Evolutionary conservation across 345 rosid species (phyloP).

Genomic region (Populus alba): DNA sequence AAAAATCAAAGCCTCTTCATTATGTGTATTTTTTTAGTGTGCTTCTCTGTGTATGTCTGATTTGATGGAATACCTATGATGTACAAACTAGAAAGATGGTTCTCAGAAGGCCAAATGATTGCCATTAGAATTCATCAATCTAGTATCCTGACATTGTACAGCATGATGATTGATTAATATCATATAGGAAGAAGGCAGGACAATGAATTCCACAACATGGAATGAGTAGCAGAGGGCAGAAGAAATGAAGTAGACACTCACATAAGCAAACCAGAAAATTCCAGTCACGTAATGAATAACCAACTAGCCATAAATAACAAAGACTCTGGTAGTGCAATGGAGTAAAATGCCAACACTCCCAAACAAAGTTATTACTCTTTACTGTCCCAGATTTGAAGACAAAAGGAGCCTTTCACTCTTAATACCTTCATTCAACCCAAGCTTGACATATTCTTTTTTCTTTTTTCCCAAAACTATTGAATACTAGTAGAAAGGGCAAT

Average conservation of each 20-base stretch:
- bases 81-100: no score
- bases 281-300: no score
- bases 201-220: neutral
- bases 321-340: no score
- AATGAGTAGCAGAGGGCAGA: neutral
- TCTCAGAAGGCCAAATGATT: no score
- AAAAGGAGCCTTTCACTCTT: neutral
- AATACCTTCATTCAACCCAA: neutral
- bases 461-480: neutral
- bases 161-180: neutral
- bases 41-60: no score
- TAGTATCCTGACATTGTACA: neutral
- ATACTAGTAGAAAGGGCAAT: neutral
- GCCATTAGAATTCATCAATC: neutral
- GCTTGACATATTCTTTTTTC: neutral
- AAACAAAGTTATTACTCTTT: neutral
- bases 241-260: no score
- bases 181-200: no score
- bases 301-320: no score
- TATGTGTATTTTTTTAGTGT: no score
- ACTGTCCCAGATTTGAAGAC: neutral
- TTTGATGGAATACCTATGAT: no score
- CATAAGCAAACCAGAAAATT: no score
- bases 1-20: no score
- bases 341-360: neutral